These are phyloP conservation scores for Cercophora sp. DNA, from an alignment of 495 filamentous ascomycete genomes.

Conservation along the genomic window DNA sequence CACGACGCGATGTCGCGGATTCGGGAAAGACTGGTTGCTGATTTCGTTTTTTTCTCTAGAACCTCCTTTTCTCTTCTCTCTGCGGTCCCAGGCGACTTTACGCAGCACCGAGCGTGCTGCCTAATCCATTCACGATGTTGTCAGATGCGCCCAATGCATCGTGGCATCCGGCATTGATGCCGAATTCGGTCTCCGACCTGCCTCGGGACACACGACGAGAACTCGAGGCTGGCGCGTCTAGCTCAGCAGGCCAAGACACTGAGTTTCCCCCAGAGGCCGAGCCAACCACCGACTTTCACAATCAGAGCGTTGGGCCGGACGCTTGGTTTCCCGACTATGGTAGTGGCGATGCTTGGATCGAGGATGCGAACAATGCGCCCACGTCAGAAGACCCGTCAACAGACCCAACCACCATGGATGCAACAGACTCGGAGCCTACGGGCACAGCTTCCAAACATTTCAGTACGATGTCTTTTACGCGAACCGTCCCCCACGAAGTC, in stretches of 20 bases:
- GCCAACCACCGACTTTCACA: conserved; percentile 12
- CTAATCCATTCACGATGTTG: conserved; percentile 36
- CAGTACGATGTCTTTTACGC: conserved; percentile 50
- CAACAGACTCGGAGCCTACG: conserved; percentile 22
- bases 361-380: conserved; percentile 20
- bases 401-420: conserved; percentile 1
- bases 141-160: conserved; percentile 41
- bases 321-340: conserved; percentile 30
- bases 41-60: conserved; percentile 16
- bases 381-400: conserved; percentile 5
- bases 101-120: conserved; percentile 29
- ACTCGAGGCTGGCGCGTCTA: too few relatives aligned
- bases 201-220: conserved; percentile 9
- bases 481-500: conserved; percentile 49
- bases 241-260: not conserved
- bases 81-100: conserved; percentile 16
- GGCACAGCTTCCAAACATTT: conserved; percentile 37
- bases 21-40: conserved; percentile 8
- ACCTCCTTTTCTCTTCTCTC: conserved; percentile 25
- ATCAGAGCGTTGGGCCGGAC: conserved; percentile 20
- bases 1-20: conserved; percentile 5
- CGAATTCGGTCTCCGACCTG: conserved; percentile 35
- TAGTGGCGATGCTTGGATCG: conserved; percentile 25
- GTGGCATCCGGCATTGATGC: conserved; percentile 56
- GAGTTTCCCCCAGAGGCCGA: not conserved